Conservation (phyloP, 768 basidiomycete species). For the Trametes cingulata region DNA sequence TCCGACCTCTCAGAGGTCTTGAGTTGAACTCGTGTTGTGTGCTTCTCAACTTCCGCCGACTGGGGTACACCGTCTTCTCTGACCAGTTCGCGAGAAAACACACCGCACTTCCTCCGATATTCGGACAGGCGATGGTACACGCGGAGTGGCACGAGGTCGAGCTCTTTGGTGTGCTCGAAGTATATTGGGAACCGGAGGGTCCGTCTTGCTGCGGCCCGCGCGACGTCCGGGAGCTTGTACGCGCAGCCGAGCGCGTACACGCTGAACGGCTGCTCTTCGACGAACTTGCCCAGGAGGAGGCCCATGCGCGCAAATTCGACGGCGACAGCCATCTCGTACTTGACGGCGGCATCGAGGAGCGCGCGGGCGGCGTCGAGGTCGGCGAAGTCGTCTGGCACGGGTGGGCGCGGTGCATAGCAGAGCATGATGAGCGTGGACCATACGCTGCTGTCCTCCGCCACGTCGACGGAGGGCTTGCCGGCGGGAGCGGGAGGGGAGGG, state of each 20-base stretch:
- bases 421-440: conserved; percentile 23
- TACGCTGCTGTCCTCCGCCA: conserved; percentile 18
- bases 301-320: not conserved
- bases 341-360: conserved; percentile 15
- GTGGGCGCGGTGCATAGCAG: conserved; percentile 24
- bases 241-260: not conserved
- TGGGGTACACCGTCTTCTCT: too few relatives aligned
- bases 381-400: conserved; percentile 3
- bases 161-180: not conserved
- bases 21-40: too few relatives aligned
- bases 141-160: not conserved
- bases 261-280: not conserved
- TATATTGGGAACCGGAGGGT: not conserved
- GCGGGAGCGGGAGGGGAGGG: not conserved
- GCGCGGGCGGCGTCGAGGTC: not conserved
- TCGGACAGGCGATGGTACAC: not conserved
- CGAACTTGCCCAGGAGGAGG: not conserved
- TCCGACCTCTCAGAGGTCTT: too few relatives aligned
- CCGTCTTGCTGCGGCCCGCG: not conserved
- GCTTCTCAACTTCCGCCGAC: too few relatives aligned
- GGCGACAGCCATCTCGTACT: conserved; percentile 19
- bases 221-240: not conserved
- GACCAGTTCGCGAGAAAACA: too few relatives aligned
- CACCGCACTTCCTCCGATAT: not conserved
- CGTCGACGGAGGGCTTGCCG: conserved; percentile 5